phyloP scores from a whole-genome alignment of 805 yeast genomes.

The Millerozyma miso region DNA sequence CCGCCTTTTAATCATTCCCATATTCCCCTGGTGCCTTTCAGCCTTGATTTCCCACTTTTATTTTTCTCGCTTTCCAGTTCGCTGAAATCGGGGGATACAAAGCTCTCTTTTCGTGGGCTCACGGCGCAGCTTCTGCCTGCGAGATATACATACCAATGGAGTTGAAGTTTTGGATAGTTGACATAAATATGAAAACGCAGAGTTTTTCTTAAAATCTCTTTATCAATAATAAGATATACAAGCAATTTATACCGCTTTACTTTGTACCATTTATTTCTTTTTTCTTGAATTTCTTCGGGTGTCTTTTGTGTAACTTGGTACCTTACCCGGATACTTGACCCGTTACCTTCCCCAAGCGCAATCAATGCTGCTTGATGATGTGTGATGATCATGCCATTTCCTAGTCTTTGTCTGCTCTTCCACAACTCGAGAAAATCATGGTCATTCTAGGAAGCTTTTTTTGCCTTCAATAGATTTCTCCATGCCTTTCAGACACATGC shows the following conservation, averaged over 20 bases:
- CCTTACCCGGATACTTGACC: background rate
- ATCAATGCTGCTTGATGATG: too few relatives aligned
- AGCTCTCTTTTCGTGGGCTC: too few relatives aligned
- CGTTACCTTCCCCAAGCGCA: background rate
- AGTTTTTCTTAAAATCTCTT: conserved; percentile 6
- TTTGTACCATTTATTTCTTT: background rate
- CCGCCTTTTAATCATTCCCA: background rate
- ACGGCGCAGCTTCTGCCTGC: background rate
- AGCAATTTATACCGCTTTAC: background rate
- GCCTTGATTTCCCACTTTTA: background rate
- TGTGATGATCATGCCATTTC: too few relatives aligned
- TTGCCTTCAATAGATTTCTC: too few relatives aligned
- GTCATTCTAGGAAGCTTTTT: too few relatives aligned
- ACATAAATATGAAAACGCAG: conserved; percentile 40
- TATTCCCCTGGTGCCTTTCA: background rate
- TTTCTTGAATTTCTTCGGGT: background rate
- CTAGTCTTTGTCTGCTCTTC: too few relatives aligned
- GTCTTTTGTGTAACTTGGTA: background rate
- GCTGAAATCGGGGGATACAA: too few relatives aligned
- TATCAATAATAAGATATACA: background rate
- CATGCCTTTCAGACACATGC: too few relatives aligned
- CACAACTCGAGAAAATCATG: too few relatives aligned
- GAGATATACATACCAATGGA: conserved; percentile 54
- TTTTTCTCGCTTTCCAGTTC: background rate
- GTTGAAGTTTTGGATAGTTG: conserved; percentile 89